Percentiles rank a stretch among this genome's conserved stretches.
phyloP scores from a whole-genome alignment of 2,329 filamentous ascomycete genomes.

The Drechmeria coniospora region DNA sequence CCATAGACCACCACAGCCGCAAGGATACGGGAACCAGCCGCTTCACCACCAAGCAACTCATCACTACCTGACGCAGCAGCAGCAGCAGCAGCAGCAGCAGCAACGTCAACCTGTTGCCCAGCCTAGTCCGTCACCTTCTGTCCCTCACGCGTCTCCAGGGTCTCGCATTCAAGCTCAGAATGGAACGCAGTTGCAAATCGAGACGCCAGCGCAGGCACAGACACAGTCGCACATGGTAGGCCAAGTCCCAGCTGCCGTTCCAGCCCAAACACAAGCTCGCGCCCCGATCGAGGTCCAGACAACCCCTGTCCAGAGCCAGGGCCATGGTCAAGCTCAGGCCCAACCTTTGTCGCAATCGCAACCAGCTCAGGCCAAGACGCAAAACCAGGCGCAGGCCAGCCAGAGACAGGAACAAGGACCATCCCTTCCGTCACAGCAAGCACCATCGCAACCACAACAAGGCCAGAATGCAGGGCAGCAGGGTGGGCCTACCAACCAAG shows the following conservation, averaged over 20 bases:
- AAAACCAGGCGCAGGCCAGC: neutral
- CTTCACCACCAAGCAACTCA: too few species aligned
- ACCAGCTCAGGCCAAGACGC: neutral
- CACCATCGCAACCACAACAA: neutral
- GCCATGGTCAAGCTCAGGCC: neutral
- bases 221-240: neutral
- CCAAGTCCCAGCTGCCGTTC: neutral
- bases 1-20: constrained; percentile 14
- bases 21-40: constrained; percentile 4
- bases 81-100: constrained; percentile 6
- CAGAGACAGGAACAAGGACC: neutral
- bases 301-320: neutral
- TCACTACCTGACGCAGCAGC: too few species aligned
- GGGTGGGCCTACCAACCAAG: too few species aligned
- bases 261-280: neutral
- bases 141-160: too few species aligned
- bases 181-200: constrained; percentile 8
- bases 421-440: neutral
- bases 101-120: constrained; percentile 3
- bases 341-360: neutral
- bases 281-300: neutral
- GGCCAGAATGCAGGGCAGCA: too few species aligned
- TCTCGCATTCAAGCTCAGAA: constrained; percentile 1
- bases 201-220: constrained; percentile 8
- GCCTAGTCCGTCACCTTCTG: too few species aligned